These are phyloP conservation scores for Pseudomassariella vexata DNA, from an alignment of 2,329 filamentous ascomycete species.

Conservation along the genomic window DNA sequence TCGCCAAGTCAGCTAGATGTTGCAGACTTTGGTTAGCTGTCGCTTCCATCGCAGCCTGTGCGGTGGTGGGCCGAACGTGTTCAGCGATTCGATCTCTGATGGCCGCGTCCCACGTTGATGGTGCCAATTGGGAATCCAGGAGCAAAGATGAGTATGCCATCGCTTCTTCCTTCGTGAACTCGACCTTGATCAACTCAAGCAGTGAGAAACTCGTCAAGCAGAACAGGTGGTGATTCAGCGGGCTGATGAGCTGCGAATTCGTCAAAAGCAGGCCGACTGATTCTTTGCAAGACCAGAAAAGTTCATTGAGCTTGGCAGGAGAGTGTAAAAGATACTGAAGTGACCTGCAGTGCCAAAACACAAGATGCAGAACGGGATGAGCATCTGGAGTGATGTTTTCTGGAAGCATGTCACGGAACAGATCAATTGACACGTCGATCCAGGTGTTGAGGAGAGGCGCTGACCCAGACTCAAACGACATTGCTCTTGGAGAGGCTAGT, in stretches of 20 bases:
- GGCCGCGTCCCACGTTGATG: slow-evolving; percentile 50
- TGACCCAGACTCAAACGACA: slow-evolving; percentile 32
- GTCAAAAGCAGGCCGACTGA: slow-evolving; percentile 52
- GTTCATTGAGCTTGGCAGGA: slow-evolving; percentile 47
- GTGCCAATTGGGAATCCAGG: slow-evolving; percentile 44
- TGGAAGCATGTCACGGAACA: slow-evolving; percentile 61
- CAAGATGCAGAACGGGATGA: slow-evolving; percentile 56
- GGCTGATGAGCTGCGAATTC: slow-evolving; percentile 50
- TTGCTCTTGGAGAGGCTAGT: slow-evolving; percentile 34
- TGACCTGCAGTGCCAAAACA: slow-evolving; percentile 65
- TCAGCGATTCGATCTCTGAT: slow-evolving; percentile 48
- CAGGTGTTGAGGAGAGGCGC: slow-evolving; percentile 40
- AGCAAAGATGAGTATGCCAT: slow-evolving; percentile 49
- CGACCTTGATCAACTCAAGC: slow-evolving; percentile 49
- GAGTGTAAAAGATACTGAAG: slow-evolving; percentile 57
- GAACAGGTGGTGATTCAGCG: slow-evolving; percentile 63
- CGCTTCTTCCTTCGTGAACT: slow-evolving; percentile 52
- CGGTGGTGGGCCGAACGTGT: slow-evolving; percentile 25
- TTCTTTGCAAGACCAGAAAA: slow-evolving; percentile 55
- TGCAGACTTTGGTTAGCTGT: slow-evolving; percentile 51
- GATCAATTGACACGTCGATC: slow-evolving; percentile 54
- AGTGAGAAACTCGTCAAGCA: slow-evolving; percentile 56
- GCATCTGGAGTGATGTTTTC: slow-evolving; percentile 44
- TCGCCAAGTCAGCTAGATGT: slow-evolving; percentile 53
- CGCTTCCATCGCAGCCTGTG: slow-evolving; percentile 29